These are phyloP conservation scores for Pelargonium nanum DNA, from an alignment of 345 rosid genomes.

Conservation along the genomic window DNA sequence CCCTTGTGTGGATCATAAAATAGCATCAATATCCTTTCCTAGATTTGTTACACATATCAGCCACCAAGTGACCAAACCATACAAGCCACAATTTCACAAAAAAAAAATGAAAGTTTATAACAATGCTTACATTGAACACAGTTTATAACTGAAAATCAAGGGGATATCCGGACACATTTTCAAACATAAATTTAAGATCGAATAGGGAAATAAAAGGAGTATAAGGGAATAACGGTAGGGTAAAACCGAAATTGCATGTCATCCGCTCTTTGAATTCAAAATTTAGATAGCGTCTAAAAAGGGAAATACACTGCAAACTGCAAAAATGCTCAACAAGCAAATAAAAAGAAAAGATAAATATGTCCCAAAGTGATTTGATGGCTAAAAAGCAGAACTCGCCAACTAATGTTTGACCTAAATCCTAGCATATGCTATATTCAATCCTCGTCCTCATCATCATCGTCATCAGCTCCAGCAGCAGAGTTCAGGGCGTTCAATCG, in stretches of 20 bases:
- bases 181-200: neutral
- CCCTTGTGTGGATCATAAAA: conserved; percentile 2
- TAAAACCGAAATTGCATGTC: conserved; percentile 21
- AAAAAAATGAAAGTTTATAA: neutral
- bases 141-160: no score
- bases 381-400: neutral
- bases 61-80: neutral
- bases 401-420: conserved; percentile 3
- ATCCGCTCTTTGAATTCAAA: conserved; percentile 9
- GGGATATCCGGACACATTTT: no score
- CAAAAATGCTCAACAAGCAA: conserved; percentile 11
- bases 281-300: conserved; percentile 7
- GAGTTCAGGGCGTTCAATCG: conserved; percentile 53
- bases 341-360: neutral
- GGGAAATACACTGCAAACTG: neutral
- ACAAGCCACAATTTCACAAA: neutral
- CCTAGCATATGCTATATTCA: conserved; percentile 6
- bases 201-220: neutral
- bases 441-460: conserved; percentile 43
- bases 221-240: neutral
- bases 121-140: no score
- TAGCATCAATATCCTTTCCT: neutral
- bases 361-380: neutral
- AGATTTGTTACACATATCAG: neutral
- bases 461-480: conserved; percentile 22